Conservation (phyloP, 306 rosid species). For the Cucurbita pepo region DNA sequence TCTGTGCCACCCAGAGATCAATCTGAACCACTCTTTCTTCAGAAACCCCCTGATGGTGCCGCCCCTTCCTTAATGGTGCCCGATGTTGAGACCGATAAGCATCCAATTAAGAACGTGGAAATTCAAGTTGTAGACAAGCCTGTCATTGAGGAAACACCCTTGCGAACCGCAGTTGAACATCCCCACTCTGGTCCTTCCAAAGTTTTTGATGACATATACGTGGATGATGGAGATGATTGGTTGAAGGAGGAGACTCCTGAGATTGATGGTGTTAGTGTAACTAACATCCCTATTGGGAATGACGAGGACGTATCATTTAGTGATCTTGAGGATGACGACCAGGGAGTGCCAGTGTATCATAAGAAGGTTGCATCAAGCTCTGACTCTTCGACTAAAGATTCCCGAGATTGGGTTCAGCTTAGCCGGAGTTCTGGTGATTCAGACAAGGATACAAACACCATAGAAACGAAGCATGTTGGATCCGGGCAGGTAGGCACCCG, state of each 20-base stretch:
- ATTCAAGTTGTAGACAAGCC: conserved; percentile 40
- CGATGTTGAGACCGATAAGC: conserved; percentile 48
- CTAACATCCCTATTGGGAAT: conserved; percentile 37
- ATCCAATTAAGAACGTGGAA: conserved; percentile 28
- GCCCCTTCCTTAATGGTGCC: conserved; percentile 15
- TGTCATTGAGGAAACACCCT: conserved; percentile 37
- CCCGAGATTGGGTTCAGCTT: conserved; percentile 88
- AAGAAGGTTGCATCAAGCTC: conserved; percentile 59
- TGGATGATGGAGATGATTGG: conserved; percentile 93
- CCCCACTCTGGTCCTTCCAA: conserved; percentile 26
- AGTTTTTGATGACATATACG: conserved; percentile 32
- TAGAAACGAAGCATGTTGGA: conserved; percentile 30
- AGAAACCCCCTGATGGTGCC: conserved; percentile 20
- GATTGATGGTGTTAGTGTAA: conserved; percentile 42
- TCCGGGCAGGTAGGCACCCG: conserved; percentile 37
- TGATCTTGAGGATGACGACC: conserved; percentile 91
- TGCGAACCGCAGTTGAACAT: conserved; percentile 13
- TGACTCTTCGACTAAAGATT: conserved; percentile 74
- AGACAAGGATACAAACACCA: conserved; percentile 38
- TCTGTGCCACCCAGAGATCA: conserved; percentile 30
- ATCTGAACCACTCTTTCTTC: conserved; percentile 24
- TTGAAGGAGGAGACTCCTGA: conserved; percentile 78
- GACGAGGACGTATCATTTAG: conserved; percentile 94
- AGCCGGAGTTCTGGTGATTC: conserved; percentile 53
- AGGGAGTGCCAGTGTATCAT: conserved; percentile 30